These are phyloP conservation scores for Oryza glumipatula DNA, from an alignment of 176 grass and related monocot species.

Conservation along the genomic window DNA sequence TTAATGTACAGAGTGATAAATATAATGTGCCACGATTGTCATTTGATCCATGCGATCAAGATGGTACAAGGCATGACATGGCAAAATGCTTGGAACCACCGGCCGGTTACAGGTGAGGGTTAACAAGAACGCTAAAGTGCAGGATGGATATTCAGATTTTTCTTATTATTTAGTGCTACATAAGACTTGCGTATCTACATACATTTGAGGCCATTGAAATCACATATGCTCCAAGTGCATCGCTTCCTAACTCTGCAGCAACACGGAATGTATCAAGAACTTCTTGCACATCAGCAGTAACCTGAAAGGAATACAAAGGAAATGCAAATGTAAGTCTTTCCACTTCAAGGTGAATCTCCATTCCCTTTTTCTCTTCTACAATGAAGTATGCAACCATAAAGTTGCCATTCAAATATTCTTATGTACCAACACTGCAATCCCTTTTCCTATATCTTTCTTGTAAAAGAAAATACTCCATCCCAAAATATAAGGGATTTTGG, in stretches of 20 bases:
- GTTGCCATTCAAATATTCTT: not conserved
- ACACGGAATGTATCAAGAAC: slow-evolving; percentile 90
- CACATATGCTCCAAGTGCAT: slow-evolving; percentile 88
- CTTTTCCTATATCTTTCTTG: not conserved
- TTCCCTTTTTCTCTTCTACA: not conserved
- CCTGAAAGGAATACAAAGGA: slow-evolving; percentile 48
- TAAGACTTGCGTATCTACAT: slow-evolving; percentile 24
- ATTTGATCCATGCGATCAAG: not conserved
- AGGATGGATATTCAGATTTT: not conserved
- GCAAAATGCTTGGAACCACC: not conserved
- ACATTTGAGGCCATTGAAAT: slow-evolving; percentile 99
- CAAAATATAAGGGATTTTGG: no score
- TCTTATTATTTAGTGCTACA: not conserved
- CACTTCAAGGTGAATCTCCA: not conserved
- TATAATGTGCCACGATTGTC: not conserved
- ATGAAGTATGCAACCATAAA: not conserved
- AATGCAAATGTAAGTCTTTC: slow-evolving; percentile 19
- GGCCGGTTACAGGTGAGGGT: not conserved
- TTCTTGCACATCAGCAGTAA: slow-evolving; percentile 77
- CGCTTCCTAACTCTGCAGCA: slow-evolving; percentile 83
- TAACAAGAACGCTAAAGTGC: no score
- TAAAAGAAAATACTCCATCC: not conserved
- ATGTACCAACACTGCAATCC: not conserved
- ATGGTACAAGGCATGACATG: not conserved
- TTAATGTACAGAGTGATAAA: not conserved